Conservation (phyloP, 2,329 filamentous ascomycete species). For the Diaporthe humulicola region DNA sequence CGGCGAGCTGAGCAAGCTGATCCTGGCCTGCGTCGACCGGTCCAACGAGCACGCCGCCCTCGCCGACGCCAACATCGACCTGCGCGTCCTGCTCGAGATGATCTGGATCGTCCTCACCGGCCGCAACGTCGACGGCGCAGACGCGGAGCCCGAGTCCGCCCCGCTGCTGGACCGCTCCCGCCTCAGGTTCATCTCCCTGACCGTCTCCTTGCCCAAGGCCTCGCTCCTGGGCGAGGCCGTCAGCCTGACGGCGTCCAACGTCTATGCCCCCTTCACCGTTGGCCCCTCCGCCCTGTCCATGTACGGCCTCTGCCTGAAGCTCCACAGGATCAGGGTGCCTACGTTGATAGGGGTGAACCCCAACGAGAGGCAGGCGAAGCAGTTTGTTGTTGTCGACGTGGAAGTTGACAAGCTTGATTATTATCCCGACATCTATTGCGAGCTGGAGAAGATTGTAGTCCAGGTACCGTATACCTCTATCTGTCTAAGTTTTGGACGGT, state of each 20-base stretch:
- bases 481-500: conserved; percentile 13
- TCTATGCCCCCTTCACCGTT: conserved; percentile 51
- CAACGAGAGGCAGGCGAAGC: conserved; percentile 76
- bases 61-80: conserved; percentile 39
- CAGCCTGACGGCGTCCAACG: conserved; percentile 61
- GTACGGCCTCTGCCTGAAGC: conserved; percentile 56
- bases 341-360: conserved; percentile 79
- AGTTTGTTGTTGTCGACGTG: conserved; percentile 74
- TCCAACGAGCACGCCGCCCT: conserved; percentile 36
- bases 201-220: conserved; percentile 75
- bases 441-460: conserved; percentile 71
- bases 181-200: conserved; percentile 64
- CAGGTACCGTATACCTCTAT: conserved; percentile 59
- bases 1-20: conserved; percentile 75
- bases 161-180: conserved; percentile 52
- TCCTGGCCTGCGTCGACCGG: conserved; percentile 61
- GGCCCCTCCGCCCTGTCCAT: conserved; percentile 41
- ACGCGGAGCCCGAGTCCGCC: conserved; percentile 46
- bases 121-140: conserved; percentile 48
- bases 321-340: conserved; percentile 73
- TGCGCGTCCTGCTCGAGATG: conserved; percentile 51
- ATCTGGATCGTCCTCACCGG: conserved; percentile 56
- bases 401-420: conserved; percentile 68
- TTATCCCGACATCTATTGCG: conserved; percentile 63
- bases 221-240: conserved; percentile 74